Evolutionary conservation across 805 yeast genomes (phyloP).

Genomic region (Jamesozyma lodderae): DNA sequence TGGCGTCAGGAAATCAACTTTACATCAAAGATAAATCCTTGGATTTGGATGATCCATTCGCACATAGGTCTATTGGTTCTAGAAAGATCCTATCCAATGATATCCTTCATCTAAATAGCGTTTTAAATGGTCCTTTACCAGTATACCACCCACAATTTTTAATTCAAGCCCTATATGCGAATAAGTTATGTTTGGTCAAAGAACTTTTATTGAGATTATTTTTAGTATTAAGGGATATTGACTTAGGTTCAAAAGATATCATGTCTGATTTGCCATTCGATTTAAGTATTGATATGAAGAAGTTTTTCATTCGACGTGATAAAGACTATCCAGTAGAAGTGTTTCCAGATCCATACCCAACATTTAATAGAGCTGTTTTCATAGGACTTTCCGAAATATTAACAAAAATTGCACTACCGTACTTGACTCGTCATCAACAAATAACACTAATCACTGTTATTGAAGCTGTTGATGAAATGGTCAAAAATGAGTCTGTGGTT

Average conservation of each 20-base stretch:
- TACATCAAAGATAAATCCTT: slow-evolving; percentile 68
- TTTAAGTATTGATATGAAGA: slow-evolving; percentile 22
- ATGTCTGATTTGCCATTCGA: slow-evolving; percentile 25
- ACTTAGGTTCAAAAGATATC: slow-evolving; percentile 32
- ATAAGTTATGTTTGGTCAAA: slow-evolving; percentile 46
- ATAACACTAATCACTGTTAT: slow-evolving; percentile 66
- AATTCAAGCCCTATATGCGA: slow-evolving; percentile 62
- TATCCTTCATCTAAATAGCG: slow-evolving; percentile 61
- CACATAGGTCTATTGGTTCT: slow-evolving; percentile 48
- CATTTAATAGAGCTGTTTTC: slow-evolving; percentile 37
- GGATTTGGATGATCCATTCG: slow-evolving; percentile 45
- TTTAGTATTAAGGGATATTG: slow-evolving; percentile 45
- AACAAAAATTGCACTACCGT: slow-evolving; percentile 60
- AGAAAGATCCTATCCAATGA: slow-evolving; percentile 44
- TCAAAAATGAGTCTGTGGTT: slow-evolving; percentile 30
- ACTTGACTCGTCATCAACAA: slow-evolving; percentile 85
- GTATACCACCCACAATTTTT: slow-evolving; percentile 84
- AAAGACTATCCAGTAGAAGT: slow-evolving; percentile 17
- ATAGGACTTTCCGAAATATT: slow-evolving; percentile 49
- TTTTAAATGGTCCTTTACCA: slow-evolving; percentile 84
- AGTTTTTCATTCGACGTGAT: slow-evolving; percentile 21
- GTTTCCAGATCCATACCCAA: slow-evolving; percentile 33
- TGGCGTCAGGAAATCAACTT: slow-evolving; percentile 85
- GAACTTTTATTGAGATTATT: slow-evolving; percentile 48
- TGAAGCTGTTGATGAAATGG: slow-evolving; percentile 51